These are phyloP conservation scores for Wickerhamomyces bisporus DNA, from an alignment of 805 yeast species.

Conservation along the genomic window DNA sequence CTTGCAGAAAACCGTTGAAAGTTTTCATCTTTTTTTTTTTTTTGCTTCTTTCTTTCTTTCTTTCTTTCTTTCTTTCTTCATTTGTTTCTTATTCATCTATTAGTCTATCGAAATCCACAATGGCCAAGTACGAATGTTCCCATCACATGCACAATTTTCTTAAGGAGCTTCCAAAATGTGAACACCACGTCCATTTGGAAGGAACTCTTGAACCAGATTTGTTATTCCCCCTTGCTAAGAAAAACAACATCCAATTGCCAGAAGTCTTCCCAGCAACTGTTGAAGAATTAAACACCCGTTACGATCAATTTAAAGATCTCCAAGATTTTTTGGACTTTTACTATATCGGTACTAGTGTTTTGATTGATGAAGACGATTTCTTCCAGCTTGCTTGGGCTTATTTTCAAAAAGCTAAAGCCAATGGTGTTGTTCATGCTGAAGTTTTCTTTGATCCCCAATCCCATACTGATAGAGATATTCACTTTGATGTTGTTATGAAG, in stretches of 20 bases:
- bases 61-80: no score
- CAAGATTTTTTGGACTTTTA: slow-evolving; percentile 78
- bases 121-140: slow-evolving; percentile 28
- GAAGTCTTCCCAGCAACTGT: slow-evolving; percentile 53
- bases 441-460: slow-evolving; percentile 85
- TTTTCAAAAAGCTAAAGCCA: slow-evolving; percentile 50
- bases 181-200: slow-evolving; percentile 80
- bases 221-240: slow-evolving; percentile 60
- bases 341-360: slow-evolving; percentile 77
- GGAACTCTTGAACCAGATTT: slow-evolving; percentile 79
- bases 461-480: slow-evolving; percentile 63
- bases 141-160: slow-evolving; percentile 45
- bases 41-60: no score
- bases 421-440: slow-evolving; percentile 67
- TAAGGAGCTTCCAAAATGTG: slow-evolving; percentile 76
- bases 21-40: no score
- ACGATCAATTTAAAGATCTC: slow-evolving; percentile 56
- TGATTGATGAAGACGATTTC: slow-evolving; percentile 65
- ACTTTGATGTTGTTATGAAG: slow-evolving; percentile 51
- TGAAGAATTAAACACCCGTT: slow-evolving; percentile 53
- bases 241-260: slow-evolving; percentile 61
- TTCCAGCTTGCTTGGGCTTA: slow-evolving; percentile 74
- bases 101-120: neutral
- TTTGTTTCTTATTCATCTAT: no score
- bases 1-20: no score